Evolutionary conservation across 768 basidiomycete genomes (phyloP), one percentile per base, ranked within the genome.

Genomic region (Mycena belliarum): DNA sequence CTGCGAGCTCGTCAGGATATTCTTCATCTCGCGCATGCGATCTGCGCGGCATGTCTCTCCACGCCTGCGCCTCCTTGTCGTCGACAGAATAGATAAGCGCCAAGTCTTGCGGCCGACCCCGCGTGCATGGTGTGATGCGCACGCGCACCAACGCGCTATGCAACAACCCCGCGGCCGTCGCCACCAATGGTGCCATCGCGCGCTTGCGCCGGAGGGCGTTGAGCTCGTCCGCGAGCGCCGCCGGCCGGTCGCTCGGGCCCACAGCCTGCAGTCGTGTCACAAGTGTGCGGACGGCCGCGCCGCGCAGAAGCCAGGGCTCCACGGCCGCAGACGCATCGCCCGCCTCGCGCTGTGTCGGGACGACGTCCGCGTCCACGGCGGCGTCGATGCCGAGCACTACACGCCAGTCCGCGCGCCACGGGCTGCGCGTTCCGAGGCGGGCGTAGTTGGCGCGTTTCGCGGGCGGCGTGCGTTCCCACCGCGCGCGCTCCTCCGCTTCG

Each of bases 381-480:
- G 56, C 57, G 41, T 66, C 60, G 14, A 87, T 59, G 3, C 86
- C 86, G n/a, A 92, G 79, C n/a, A 89, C 75, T 23, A 76, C 75
- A 12, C 75, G 76, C 93, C 93, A 95, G 62, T 93, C 86, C 2
- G 89, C 80, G 45, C 73, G 73, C 87, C 88, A 98, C 1, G 93
- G 89, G 67, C 83, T 87, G 52, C 76, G 69, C 0, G 83, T 87
- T 6, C 82, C 85, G 41, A 93, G 65, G 59, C 82, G 85, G 20
- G 74, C 76, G 60, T 80, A 94, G 64, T 89, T 91, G 9, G 83
- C 77, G 55, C 92, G 80, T 74, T 98, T 99, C 7, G 92, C 95
- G 8, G 91, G 88, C 16, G 96, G 95, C 51, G 87, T 91, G 54
- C 87, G 74, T 48, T 83, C 82, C 94, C 94, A 98, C 18, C 73